phyloP scores from a whole-genome alignment of 495 filamentous ascomycete species.

The Tuber calosporum region DNA sequence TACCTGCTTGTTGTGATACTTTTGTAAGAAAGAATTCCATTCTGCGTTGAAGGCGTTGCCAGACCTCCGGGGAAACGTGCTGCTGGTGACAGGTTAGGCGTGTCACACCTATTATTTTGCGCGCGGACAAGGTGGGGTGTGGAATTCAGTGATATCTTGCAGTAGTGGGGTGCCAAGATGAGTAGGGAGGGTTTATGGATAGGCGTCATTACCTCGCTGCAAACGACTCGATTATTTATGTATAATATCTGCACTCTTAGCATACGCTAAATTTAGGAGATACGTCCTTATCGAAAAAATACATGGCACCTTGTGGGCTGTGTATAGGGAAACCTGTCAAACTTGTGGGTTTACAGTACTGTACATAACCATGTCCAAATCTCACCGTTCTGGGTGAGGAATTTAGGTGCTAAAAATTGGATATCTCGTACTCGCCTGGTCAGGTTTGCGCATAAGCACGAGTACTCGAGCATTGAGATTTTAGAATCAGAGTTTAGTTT shows the following conservation, averaged over 20 bases:
- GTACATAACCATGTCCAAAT: not conserved
- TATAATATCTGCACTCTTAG: not conserved
- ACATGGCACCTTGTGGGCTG: not conserved
- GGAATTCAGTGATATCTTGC: conserved; percentile 1
- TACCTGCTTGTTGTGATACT: conserved; percentile 34
- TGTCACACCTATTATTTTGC: conserved; percentile 10
- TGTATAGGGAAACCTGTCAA: not conserved
- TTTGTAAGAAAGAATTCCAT: conserved; percentile 41
- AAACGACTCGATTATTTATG: not conserved
- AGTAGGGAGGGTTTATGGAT: conserved; percentile 49
- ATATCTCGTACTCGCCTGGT: not conserved
- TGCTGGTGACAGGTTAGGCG: conserved; percentile 9
- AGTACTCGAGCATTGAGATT: not conserved
- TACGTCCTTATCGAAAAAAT: not conserved
- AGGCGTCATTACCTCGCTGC: not conserved
- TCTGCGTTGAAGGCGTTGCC: not conserved
- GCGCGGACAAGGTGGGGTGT: conserved; percentile 17
- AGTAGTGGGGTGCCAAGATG: conserved; percentile 22
- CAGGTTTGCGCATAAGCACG: not conserved
- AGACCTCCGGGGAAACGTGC: conserved; percentile 6
- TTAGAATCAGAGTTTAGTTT: not conserved
- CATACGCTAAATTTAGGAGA: not conserved
- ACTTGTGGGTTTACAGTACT: not conserved
- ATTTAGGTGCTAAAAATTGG: not conserved
- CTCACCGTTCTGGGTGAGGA: not conserved